These are phyloP conservation scores for Apiospora koreana DNA, from an alignment of 2,329 filamentous ascomycete genomes.

Conservation along the genomic window DNA sequence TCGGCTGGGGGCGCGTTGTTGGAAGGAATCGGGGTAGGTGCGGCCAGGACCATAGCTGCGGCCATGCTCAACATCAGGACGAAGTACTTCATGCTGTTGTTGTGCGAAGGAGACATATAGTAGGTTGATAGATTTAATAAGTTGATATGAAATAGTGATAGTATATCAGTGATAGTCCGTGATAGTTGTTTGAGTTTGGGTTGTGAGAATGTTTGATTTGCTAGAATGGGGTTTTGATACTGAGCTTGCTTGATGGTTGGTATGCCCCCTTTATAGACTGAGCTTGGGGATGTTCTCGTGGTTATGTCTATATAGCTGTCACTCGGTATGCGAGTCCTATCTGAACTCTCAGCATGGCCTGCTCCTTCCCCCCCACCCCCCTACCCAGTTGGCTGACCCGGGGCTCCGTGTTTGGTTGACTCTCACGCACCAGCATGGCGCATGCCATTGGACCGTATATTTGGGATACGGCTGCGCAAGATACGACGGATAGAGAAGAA, in stretches of 20 bases:
- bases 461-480: not conserved
- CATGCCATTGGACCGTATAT: not conserved
- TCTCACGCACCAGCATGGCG: not conserved
- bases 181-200: not conserved
- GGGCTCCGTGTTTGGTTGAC: not conserved
- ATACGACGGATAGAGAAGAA: not conserved
- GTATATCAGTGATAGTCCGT: too few species aligned
- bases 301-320: not conserved
- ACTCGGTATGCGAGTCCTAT: not conserved
- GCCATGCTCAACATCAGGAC: conserved; percentile 3
- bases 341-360: not conserved
- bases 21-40: not conserved
- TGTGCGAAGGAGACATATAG: not conserved
- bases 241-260: not conserved
- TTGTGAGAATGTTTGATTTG: not conserved
- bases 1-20: not conserved
- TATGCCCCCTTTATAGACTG: not conserved
- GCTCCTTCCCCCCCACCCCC: not conserved
- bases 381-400: not conserved
- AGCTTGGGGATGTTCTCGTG: not conserved
- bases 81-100: not conserved
- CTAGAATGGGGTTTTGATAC: not conserved
- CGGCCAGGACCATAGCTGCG: not conserved
- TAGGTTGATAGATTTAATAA: not conserved
- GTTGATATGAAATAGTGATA: not conserved